Evolutionary conservation across 2,329 filamentous ascomycete species (phyloP), one percentile per base, ranked within the genome.

Genomic region (Peltaster fructicola): DNA sequence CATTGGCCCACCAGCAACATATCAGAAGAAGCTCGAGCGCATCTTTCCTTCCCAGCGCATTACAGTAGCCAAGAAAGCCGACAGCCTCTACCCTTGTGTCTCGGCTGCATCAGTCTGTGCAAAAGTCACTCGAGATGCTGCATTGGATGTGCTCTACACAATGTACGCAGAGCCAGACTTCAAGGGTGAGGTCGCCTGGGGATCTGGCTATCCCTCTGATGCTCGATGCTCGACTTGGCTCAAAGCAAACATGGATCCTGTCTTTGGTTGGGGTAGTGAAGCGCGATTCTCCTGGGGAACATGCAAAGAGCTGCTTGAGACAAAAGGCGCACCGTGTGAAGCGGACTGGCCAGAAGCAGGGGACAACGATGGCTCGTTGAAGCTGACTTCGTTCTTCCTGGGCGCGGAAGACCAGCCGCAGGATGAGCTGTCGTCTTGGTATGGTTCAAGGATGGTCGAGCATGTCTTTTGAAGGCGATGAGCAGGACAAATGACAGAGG

Each of bases 251-350:
- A 85, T 93, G 73, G 74, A 98, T 44, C 79, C 80, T 3, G 55
- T 95, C 2, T 98, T 95, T 56, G 88, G 88, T 8, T 98, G 88
- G 85, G 84, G 85, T 0, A 67, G 67, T 13, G 84, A 95, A 53
- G 91, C 81, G 47, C 65, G 88, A 4, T 95, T 93, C 45, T 92
- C 82, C 44, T 98, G 88, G 88, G 78, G 77, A 0, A 95, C 88
- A 1, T 78, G 78, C 2, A 93, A 90, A 54, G 84, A 95, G 43
- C 67, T 95, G 69, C 56, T 98, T 4, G 84, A 93, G 37, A 56
- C 60, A n/a, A 81, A 77, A 48, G 59, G 58, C 13, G 68, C 66
- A 4, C 63, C 76, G 26, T 43, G 42, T 27, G 73, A 65, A 45
- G 75, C 91, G 0, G 81, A 91, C 22, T 95, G 85, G 85, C 80